Percentiles rank a stretch among this genome's conserved stretches.
Conservation (phyloP, 768 basidiomycete species). For the Gyrodon lividus region DNA sequence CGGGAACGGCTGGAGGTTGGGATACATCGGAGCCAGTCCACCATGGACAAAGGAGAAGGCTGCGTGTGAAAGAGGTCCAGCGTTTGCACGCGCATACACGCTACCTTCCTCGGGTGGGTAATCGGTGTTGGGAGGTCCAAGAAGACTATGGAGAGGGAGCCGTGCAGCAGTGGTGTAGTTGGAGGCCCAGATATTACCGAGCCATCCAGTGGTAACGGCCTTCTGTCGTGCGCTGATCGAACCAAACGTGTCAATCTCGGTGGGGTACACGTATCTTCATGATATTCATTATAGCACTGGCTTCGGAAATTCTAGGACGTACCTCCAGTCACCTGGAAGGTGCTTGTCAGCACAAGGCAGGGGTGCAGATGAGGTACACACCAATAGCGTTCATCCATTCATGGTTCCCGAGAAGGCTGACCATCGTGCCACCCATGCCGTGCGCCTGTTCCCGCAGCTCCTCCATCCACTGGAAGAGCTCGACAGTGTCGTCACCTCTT, state of each 20-base stretch:
- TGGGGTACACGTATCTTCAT: constrained; percentile 76
- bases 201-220: constrained; percentile 69
- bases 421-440: constrained; percentile 63
- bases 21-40: constrained; percentile 78
- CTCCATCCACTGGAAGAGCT: constrained; percentile 84
- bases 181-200: constrained; percentile 78
- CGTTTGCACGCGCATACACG: constrained; percentile 31
- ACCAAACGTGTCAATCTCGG: constrained; percentile 84
- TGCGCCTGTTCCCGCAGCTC: constrained; percentile 72
- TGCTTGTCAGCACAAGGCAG: constrained; percentile 7
- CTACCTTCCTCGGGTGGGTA: constrained; percentile 43
- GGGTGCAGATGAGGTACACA: constrained; percentile 25
- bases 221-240: constrained; percentile 67
- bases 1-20: constrained; percentile 78
- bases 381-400: constrained; percentile 94
- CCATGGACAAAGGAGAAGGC: constrained; percentile 94
- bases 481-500: constrained; percentile 89
- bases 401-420: constrained; percentile 89
- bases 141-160: constrained; percentile 72
- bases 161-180: constrained; percentile 85
- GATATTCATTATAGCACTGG: constrained; percentile 5
- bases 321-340: constrained; percentile 81
- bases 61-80: constrained; percentile 62
- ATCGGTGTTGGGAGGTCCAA: constrained; percentile 66
- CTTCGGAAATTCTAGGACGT: constrained; percentile 13